Percentiles rank a stretch among this genome's conserved stretches.
phyloP scores from a whole-genome alignment of 148 eudicot species.

The Talinum fruticosum region DNA sequence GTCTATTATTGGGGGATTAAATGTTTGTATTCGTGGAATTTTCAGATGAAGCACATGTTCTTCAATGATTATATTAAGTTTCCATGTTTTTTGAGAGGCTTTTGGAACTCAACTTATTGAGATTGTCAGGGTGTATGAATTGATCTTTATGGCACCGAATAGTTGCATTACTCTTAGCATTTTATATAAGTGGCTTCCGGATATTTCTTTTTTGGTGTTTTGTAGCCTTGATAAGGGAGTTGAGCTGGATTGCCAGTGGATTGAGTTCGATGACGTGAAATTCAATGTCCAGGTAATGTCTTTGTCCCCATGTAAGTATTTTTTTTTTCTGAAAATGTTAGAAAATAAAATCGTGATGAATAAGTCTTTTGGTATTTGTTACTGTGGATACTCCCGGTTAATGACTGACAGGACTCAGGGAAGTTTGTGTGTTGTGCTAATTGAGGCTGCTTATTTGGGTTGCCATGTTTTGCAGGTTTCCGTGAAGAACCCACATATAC shows the following conservation, averaged over 20 bases:
- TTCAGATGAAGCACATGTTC: background rate
- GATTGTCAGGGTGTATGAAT: background rate
- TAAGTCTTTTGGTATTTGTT: background rate
- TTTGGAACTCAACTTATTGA: background rate
- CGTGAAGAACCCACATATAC: slow-evolving; percentile 72
- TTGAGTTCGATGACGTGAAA: slow-evolving; percentile 92
- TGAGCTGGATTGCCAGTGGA: slow-evolving; percentile 86
- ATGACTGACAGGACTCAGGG: background rate
- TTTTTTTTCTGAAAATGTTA: background rate
- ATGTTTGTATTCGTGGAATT: background rate
- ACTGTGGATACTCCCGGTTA: background rate
- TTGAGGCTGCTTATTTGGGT: slow-evolving; percentile 9
- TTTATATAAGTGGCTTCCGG: background rate
- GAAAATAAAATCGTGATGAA: background rate
- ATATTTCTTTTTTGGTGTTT: slow-evolving; percentile 18
- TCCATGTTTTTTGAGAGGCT: background rate
- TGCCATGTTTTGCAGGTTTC: slow-evolving; percentile 52
- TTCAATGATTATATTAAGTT: background rate
- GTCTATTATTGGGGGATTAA: background rate
- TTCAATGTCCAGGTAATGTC: slow-evolving; percentile 77
- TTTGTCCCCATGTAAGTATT: background rate
- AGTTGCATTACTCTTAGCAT: background rate
- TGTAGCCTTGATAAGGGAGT: slow-evolving; percentile 89
- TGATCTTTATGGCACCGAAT: background rate
- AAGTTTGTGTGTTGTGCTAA: background rate